Percentiles rank a stretch among this genome's conserved stretches.
These are phyloP conservation scores for Purshia tridentata DNA, from an alignment of 306 rosid genomes.

Conservation along the genomic window DNA sequence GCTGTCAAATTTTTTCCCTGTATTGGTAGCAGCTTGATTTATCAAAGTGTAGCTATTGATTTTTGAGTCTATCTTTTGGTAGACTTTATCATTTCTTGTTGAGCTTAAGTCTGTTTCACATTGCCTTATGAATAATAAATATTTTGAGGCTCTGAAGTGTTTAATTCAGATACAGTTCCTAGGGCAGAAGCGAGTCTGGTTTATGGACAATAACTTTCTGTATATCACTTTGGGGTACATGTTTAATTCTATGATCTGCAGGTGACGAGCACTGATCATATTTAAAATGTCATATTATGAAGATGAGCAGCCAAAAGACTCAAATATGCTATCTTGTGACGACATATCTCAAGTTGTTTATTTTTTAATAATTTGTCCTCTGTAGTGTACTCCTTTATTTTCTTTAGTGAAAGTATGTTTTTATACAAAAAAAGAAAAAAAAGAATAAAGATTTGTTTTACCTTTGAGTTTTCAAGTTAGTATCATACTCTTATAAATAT, in stretches of 20 bases:
- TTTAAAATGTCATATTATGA: not conserved
- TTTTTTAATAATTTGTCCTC: not conserved
- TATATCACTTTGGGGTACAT: not conserved
- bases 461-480: not conserved
- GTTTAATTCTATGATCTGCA: not conserved
- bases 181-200: not conserved
- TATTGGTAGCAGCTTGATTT: conserved; percentile 9
- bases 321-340: not conserved
- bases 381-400: too few species aligned
- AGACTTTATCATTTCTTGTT: conserved; percentile 2
- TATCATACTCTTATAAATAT: conserved; percentile 3
- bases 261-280: not conserved
- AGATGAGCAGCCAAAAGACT: not conserved
- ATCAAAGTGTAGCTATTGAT: not conserved
- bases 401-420: too few species aligned
- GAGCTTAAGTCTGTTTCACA: not conserved
- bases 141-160: not conserved
- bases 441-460: not conserved
- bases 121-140: not conserved
- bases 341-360: not conserved
- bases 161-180: not conserved
- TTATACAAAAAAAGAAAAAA: too few species aligned
- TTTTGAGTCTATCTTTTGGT: not conserved
- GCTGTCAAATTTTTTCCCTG: not conserved
- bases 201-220: not conserved